A percentile compares a stretch with the other conserved stretches of the same genome.
phyloP scores from a whole-genome alignment of 1,284 basidiomycete genomes.

The Ganoderma sp. region DNA sequence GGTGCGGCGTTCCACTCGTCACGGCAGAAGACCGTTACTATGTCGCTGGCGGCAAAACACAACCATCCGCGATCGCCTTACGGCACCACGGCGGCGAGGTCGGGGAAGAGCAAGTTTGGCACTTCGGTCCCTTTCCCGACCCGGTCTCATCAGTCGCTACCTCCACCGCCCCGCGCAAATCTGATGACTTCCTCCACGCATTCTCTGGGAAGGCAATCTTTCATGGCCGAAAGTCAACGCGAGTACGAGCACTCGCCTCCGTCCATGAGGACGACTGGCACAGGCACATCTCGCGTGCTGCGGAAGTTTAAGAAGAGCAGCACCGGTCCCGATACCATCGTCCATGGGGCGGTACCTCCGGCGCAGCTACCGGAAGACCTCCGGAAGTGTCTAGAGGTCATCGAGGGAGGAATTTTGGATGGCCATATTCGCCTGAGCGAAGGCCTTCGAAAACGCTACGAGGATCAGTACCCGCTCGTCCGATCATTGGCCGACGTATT shows the following conservation, averaged over 20 bases:
- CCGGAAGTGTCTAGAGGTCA: conserved; percentile 82
- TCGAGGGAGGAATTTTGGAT: conserved; percentile 83
- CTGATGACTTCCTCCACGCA: conserved; percentile 65
- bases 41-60: conserved; percentile 55
- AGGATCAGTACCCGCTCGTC: conserved; percentile 92
- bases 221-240: conserved; percentile 49
- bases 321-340: conserved; percentile 49
- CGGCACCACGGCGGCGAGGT: conserved; percentile 53
- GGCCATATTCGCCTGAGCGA: conserved; percentile 86
- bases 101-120: conserved; percentile 46
- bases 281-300: conserved; percentile 57
- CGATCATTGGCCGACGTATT: conserved; percentile 92
- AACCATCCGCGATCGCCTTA: conserved; percentile 81
- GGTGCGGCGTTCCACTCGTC: conserved; percentile 53
- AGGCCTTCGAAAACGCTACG: conserved; percentile 84
- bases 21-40: conserved; percentile 42
- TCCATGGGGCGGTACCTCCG: conserved; percentile 66
- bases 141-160: conserved; percentile 80
- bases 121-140: conserved; percentile 73
- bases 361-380: conserved; percentile 86
- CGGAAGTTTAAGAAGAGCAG: conserved; percentile 73
- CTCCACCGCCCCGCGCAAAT: conserved; percentile 65
- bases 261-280: conserved; percentile 44
- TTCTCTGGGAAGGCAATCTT: conserved; percentile 69
- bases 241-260: conserved; percentile 45